A percentile compares a stretch with the other conserved stretches of the same genome.
These are phyloP conservation scores for Hypomontagnella submonticulosa DNA, from an alignment of 495 filamentous ascomycete species.

Conservation along the genomic window DNA sequence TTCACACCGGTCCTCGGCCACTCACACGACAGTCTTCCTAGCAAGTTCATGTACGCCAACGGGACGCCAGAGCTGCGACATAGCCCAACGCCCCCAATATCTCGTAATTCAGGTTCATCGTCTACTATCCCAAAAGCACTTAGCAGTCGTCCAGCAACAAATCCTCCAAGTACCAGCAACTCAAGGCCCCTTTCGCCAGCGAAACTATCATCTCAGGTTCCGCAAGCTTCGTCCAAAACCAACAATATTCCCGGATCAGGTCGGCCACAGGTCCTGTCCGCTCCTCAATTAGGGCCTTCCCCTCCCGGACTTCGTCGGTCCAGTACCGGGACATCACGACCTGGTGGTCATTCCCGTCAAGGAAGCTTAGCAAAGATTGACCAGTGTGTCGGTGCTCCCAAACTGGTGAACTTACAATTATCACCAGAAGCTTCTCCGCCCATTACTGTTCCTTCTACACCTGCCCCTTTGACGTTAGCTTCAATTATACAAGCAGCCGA, in stretches of 20 bases:
- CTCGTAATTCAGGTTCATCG: conserved; percentile 53
- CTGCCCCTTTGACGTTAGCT: conserved; percentile 51
- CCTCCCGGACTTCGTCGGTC: conserved; percentile 40
- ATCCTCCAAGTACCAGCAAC: conserved; percentile 37
- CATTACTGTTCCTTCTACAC: conserved; percentile 40
- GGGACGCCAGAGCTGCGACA: conserved; percentile 58
- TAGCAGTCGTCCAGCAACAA: conserved; percentile 41
- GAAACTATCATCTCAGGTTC: conserved; percentile 50
- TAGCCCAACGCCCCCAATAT: conserved; percentile 46
- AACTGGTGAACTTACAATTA: conserved; percentile 24
- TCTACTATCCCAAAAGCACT: conserved; percentile 55
- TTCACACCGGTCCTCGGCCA: conserved; percentile 50
- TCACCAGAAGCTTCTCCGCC: conserved; percentile 37
- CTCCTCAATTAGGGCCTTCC: conserved; percentile 42
- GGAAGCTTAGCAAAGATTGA: conserved; percentile 46
- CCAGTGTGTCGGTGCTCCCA: conserved; percentile 16
- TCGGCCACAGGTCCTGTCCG: conserved; percentile 26
- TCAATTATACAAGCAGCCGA: conserved; percentile 62
- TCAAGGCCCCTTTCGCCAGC: conserved; percentile 57
- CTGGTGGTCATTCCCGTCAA: conserved; percentile 45
- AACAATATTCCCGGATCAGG: conserved; percentile 17
- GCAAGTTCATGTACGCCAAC: conserved; percentile 85
- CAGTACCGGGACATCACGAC: conserved; percentile 33
- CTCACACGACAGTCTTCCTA: conserved; percentile 49
- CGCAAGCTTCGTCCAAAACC: conserved; percentile 37